Evolutionary conservation across 2,329 filamentous ascomycete species (phyloP).

Genomic region (Fusarium sp.): DNA sequence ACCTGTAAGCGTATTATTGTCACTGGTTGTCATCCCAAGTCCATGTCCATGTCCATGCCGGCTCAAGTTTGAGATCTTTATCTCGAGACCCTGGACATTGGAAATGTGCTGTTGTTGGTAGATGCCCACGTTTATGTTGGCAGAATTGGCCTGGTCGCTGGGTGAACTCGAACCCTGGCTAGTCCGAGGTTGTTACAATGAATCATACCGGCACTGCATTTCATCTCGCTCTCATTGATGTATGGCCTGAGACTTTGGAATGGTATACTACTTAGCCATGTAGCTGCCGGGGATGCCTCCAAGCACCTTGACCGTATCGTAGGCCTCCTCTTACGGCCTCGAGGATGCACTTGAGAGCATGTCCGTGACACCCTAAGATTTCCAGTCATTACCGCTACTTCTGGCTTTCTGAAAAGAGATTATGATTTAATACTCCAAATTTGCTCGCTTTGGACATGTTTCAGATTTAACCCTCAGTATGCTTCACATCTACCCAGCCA

Average conservation of each 20-base stretch:
- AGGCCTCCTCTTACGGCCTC: neutral
- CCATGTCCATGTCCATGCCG: neutral
- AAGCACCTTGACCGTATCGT: neutral
- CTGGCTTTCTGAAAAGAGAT: neutral
- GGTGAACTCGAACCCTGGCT: neutral
- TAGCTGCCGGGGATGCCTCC: neutral
- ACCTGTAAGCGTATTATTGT: neutral
- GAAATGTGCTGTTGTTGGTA: neutral
- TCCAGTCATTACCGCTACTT: neutral
- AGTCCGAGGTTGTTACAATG: neutral
- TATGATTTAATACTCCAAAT: neutral
- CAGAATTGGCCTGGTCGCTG: neutral
- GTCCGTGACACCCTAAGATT: neutral
- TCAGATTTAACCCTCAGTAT: neutral
- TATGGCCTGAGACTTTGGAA: no score
- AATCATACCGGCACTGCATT: neutral
- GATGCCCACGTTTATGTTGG: neutral
- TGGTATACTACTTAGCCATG: no score
- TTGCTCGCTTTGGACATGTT: neutral
- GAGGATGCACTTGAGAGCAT: neutral
- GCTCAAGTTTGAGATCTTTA: neutral
- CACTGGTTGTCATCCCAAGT: neutral
- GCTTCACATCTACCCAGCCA: slow-evolving; percentile 1
- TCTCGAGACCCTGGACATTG: neutral
- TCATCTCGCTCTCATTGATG: neutral